These are phyloP conservation scores for Aspergillus leporis DNA, from an alignment of 495 filamentous ascomycete genomes.

Conservation along the genomic window DNA sequence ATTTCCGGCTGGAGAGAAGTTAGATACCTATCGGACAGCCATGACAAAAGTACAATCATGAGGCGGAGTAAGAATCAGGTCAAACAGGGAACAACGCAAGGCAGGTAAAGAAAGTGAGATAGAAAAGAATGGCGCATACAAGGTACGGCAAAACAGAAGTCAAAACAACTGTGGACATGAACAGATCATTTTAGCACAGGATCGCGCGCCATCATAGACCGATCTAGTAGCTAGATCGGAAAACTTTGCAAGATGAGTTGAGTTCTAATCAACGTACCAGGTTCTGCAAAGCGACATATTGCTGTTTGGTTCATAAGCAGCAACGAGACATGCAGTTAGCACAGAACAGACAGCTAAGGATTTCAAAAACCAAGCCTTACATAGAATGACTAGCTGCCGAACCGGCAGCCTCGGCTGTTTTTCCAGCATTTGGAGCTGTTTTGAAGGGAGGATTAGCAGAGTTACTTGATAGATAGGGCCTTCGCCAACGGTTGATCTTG, in stretches of 20 bases:
- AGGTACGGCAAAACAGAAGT: slow-evolving; percentile 90
- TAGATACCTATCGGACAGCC: neutral
- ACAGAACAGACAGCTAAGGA: neutral
- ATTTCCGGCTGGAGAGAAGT: slow-evolving; percentile 63
- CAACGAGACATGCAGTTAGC: neutral
- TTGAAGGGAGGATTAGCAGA: neutral
- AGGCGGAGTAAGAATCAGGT: neutral
- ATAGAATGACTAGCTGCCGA: slow-evolving; percentile 60
- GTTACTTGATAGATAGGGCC: neutral
- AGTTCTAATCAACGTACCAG: slow-evolving; percentile 36
- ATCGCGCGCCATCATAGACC: slow-evolving; percentile 7
- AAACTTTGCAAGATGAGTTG: neutral
- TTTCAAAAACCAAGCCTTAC: slow-evolving; percentile 42
- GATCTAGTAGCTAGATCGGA: slow-evolving; percentile 4
- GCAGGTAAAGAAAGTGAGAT: neutral
- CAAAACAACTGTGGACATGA: slow-evolving; percentile 54
- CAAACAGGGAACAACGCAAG: neutral
- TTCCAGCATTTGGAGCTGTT: slow-evolving; percentile 22
- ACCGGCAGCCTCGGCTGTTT: slow-evolving; percentile 46
- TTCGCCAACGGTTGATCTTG: neutral
- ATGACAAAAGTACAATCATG: neutral
- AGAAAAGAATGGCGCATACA: slow-evolving; percentile 26
- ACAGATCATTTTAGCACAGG: slow-evolving; percentile 4
- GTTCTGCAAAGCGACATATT: slow-evolving; percentile 82
- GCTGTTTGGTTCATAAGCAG: slow-evolving; percentile 29